A percentile compares a stretch with the other conserved stretches of the same genome.
These are phyloP conservation scores for Aspergillus saccharolyticus DNA, from an alignment of 495 filamentous ascomycete genomes.

Conservation along the genomic window DNA sequence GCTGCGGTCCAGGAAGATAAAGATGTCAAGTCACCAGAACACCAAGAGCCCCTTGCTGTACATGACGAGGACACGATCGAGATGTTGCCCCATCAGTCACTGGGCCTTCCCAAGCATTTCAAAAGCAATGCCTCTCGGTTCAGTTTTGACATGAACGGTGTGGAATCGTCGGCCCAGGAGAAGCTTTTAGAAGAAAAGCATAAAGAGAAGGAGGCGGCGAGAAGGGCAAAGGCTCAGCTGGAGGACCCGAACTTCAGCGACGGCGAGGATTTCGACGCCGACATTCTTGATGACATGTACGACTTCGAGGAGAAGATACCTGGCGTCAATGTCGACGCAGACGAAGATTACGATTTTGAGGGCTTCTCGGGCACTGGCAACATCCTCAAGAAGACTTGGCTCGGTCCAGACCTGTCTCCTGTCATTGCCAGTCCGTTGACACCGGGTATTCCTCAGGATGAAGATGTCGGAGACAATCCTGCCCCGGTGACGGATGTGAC, in stretches of 20 bases:
- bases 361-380: constrained; percentile 31
- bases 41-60: constrained; percentile 6
- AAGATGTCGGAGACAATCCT: constrained; percentile 2
- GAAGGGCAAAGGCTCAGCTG: constrained; percentile 30
- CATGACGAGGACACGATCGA: constrained; percentile 36
- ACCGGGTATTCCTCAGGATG: constrained; percentile 17
- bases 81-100: constrained; percentile 35
- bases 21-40: constrained; percentile 4
- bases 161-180: constrained; percentile 76
- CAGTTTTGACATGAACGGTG: constrained; percentile 79
- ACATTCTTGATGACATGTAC: constrained; percentile 65
- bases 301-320: constrained; percentile 73
- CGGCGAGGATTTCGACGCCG: constrained; percentile 56
- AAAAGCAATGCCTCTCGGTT: constrained; percentile 86
- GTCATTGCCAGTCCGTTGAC: constrained; percentile 35
- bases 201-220: constrained; percentile 59
- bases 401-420: constrained; percentile 33
- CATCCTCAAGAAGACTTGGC: constrained; percentile 34
- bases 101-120: constrained; percentile 62
- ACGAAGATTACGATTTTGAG: constrained; percentile 47
- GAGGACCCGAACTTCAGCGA: constrained; percentile 47
- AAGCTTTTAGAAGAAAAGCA: constrained; percentile 81
- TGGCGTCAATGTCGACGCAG: constrained; percentile 63
- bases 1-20: constrained; percentile 11
- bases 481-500: background rate